Conservation (phyloP, 1,284 basidiomycete genomes). For the Stereum hirsutum region DNA sequence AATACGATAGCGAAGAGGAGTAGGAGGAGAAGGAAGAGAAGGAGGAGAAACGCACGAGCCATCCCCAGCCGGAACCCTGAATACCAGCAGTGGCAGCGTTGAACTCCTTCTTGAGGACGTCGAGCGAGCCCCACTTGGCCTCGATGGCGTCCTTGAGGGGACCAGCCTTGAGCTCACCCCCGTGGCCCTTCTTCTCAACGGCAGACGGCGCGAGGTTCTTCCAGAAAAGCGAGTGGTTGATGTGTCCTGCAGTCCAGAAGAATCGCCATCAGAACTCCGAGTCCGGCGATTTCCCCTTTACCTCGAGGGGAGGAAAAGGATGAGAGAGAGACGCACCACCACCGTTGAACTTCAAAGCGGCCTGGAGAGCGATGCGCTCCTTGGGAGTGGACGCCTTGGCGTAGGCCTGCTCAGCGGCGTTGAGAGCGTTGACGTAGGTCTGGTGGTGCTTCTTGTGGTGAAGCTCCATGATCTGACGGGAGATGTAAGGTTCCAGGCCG, state of each 20-base stretch:
- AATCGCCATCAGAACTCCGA: neutral
- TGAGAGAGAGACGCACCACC: slow-evolving; percentile 49
- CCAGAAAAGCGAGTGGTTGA: slow-evolving; percentile 97
- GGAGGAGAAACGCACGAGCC: slow-evolving; percentile 55
- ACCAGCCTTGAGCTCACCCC: slow-evolving; percentile 65
- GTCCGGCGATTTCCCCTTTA: neutral
- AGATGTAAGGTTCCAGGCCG: slow-evolving; percentile 74
- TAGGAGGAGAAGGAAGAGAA: neutral
- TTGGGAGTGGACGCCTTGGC: slow-evolving; percentile 58
- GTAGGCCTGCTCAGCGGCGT: slow-evolving; percentile 85
- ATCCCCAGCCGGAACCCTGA: slow-evolving; percentile 92
- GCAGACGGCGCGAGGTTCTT: slow-evolving; percentile 80
- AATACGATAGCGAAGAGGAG: too few relatives aligned
- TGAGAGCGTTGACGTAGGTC: slow-evolving; percentile 86
- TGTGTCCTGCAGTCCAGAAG: slow-evolving; percentile 52
- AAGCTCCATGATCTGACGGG: slow-evolving; percentile 80
- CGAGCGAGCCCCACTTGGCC: slow-evolving; percentile 79
- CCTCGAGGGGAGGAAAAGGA: too few relatives aligned
- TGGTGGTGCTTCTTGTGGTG: slow-evolving; percentile 98
- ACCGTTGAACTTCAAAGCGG: slow-evolving; percentile 87
- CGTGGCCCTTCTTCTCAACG: slow-evolving; percentile 36
- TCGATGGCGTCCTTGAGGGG: slow-evolving; percentile 78
- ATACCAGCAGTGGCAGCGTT: slow-evolving; percentile 78
- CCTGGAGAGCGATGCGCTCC: slow-evolving; percentile 79
- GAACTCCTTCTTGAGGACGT: slow-evolving; percentile 68